Percentiles rank a stretch among this genome's conserved stretches.
Conservation (phyloP, 2,329 filamentous ascomycete genomes). For the Kalaharituber pfeilii region DNA sequence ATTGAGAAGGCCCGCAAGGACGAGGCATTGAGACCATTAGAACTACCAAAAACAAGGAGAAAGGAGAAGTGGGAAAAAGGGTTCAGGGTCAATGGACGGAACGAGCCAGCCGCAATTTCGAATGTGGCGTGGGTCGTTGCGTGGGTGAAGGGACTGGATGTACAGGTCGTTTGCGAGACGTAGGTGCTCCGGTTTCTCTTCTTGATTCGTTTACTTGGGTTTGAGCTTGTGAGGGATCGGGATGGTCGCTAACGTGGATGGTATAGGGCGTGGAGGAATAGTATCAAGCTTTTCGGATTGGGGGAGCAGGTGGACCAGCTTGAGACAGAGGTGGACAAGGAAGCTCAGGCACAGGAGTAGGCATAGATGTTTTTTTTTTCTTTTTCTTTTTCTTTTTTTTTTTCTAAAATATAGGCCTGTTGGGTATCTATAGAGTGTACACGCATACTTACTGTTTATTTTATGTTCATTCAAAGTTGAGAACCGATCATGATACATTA, state of each 20-base stretch:
- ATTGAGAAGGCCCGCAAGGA: neutral
- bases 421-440: no score
- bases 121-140: slow-evolving; percentile 81
- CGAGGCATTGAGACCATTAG: slow-evolving; percentile 36
- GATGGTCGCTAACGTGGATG: no score
- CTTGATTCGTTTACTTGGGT: slow-evolving; percentile 17
- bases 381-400: no score
- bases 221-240: neutral
- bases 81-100: slow-evolving; percentile 81
- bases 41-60: slow-evolving; percentile 64
- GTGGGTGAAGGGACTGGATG: slow-evolving; percentile 57
- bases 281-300: slow-evolving; percentile 59
- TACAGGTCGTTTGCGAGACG: slow-evolving; percentile 72
- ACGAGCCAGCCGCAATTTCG: slow-evolving; percentile 77
- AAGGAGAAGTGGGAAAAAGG: slow-evolving; percentile 89
- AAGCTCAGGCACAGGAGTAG: no score
- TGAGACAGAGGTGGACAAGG: no score
- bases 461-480: no score
- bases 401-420: no score
- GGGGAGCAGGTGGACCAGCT: slow-evolving; percentile 35
- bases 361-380: no score
- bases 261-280: slow-evolving; percentile 57
- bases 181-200: slow-evolving; percentile 29
- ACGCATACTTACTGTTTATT: no score
- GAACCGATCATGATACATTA: no score